Conservation (phyloP, 345 rosid species). For the Gossypium stocksii region DNA sequence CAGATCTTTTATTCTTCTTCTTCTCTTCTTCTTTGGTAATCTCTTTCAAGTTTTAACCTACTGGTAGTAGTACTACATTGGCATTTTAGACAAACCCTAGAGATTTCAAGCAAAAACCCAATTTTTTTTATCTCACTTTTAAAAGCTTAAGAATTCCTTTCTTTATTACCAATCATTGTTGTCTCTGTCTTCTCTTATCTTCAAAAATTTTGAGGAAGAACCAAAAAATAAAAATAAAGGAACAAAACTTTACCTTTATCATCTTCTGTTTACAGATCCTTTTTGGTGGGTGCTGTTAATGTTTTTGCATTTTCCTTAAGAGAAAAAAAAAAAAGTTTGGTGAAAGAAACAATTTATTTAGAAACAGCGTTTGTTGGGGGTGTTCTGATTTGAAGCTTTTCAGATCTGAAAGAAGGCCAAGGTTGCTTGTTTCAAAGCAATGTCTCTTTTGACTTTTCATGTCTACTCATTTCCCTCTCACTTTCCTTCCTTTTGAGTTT, state of each 20-base stretch:
- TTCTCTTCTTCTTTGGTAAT: constrained; percentile 8
- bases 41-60: constrained; percentile 2
- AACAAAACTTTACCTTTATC: constrained; percentile 14
- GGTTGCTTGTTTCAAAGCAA: constrained; percentile 36
- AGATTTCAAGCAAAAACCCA: not conserved
- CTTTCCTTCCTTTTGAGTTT: constrained; percentile 14
- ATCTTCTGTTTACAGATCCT: constrained; percentile 13
- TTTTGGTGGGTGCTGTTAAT: constrained; percentile 1
- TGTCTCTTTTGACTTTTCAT: constrained; percentile 22
- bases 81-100: constrained; percentile 4
- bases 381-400: constrained; percentile 18
- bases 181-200: constrained; percentile 10
- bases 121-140: not conserved
- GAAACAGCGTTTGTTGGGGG: constrained; percentile 9
- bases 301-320: not conserved
- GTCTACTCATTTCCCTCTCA: constrained; percentile 17
- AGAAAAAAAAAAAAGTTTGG: not conserved
- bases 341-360: not conserved
- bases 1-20: constrained; percentile 4
- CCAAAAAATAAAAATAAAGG: not conserved
- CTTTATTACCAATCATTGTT: constrained; percentile 17
- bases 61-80: not conserved
- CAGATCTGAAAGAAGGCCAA: constrained; percentile 42
- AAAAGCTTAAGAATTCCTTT: constrained; percentile 10
- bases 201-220: not conserved